Evolutionary conservation across 805 yeast species (phyloP).

Genomic region (Starmerella bombi): DNA sequence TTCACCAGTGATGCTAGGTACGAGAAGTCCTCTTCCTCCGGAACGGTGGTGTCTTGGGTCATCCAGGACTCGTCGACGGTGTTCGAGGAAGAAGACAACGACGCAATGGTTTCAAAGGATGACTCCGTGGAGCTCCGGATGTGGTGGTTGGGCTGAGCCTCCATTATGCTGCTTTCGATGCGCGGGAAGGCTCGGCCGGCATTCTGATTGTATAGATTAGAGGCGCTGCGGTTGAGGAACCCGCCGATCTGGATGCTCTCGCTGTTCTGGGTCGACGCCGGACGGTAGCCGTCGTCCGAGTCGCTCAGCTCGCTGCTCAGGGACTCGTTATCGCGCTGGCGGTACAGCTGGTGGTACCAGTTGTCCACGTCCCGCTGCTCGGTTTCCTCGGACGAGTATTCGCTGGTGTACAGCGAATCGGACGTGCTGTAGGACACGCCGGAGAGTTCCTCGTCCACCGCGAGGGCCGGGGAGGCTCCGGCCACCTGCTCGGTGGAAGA

Average conservation of each 20-base stretch:
- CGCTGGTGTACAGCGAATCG: conserved; percentile 1
- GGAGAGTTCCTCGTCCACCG: neutral
- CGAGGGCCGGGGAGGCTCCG: neutral
- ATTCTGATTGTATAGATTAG: conserved; percentile 18
- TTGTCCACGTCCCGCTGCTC: conserved; percentile 27
- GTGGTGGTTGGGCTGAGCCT: conserved; percentile 1
- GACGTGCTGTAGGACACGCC: neutral
- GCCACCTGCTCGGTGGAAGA: neutral
- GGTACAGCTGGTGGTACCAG: conserved; percentile 24
- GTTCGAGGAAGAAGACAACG: conserved; percentile 4
- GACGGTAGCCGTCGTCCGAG: conserved; percentile 1
- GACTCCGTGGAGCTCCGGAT: conserved; percentile 9
- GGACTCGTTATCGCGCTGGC: conserved; percentile 17
- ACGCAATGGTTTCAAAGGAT: conserved; percentile 10
- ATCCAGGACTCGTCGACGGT: conserved; percentile 4
- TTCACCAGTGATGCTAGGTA: conserved; percentile 26
- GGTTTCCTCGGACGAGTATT: conserved; percentile 20
- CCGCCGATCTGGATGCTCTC: conserved; percentile 21
- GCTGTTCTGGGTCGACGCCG: conserved; percentile 1
- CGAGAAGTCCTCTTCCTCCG: conserved; percentile 24
- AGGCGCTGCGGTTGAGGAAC: conserved; percentile 17
- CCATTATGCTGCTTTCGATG: conserved; percentile 2
- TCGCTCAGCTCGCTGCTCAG: conserved; percentile 14
- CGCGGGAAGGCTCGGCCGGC: conserved; percentile 21
- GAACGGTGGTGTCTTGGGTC: conserved; percentile 14